Conservation (phyloP, 2,329 filamentous ascomycete genomes). For the Teratosphaeria gauchensis region DNA sequence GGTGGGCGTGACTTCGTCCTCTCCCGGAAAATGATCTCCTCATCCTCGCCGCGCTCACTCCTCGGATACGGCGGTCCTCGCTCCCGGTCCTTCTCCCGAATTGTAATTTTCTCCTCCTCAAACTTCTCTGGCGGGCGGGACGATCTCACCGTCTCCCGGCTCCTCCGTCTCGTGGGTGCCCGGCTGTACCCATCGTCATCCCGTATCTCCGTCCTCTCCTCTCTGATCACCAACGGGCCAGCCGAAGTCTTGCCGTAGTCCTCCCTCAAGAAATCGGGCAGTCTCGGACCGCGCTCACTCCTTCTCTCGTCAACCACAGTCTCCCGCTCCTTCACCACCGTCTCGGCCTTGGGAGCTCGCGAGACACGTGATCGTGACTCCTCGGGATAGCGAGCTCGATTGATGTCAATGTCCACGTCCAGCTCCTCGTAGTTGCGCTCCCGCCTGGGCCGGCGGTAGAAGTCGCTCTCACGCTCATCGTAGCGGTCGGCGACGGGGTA, state of each 20-base stretch:
- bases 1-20: conserved; percentile 25
- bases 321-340: conserved; percentile 21
- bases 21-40: conserved; percentile 33
- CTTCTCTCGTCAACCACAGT: conserved; percentile 24
- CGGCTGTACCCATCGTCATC: conserved; percentile 25
- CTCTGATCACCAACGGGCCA: conserved; percentile 38
- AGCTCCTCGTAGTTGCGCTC: conserved; percentile 40
- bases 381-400: conserved; percentile 15
- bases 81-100: conserved; percentile 2
- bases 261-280: conserved; percentile 42
- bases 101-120: conserved; percentile 33
- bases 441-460: conserved; percentile 26
- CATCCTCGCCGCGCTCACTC: conserved; percentile 19
- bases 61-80: conserved; percentile 16
- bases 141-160: conserved; percentile 19
- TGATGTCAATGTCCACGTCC: conserved; percentile 37
- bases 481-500: conserved; percentile 32
- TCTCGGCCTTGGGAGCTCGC: conserved; percentile 14
- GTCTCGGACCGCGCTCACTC: conserved; percentile 31
- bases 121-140: conserved; percentile 26
- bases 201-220: conserved; percentile 25
- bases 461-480: conserved; percentile 36
- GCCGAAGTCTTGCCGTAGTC: conserved; percentile 37
- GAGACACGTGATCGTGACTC: conserved; percentile 5
- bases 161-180: conserved; percentile 18